Percentiles rank a stretch among this genome's conserved stretches.
Evolutionary conservation across 1,284 basidiomycete genomes (phyloP).

Genomic region (Cryptococcus maquisensis): DNA sequence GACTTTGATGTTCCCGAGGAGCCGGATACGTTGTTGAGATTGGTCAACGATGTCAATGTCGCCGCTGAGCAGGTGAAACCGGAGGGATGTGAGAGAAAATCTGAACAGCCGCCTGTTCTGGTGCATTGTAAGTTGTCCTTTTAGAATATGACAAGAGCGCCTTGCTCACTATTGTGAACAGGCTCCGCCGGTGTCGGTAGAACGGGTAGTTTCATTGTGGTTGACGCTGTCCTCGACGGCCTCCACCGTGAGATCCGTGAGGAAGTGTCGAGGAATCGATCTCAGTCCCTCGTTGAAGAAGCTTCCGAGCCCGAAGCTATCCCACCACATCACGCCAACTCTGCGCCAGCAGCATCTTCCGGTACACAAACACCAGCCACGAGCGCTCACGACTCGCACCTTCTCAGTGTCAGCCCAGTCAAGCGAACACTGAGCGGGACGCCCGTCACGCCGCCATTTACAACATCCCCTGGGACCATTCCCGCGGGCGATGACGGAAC

Average conservation of each 20-base stretch:
- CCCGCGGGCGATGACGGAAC: neutral
- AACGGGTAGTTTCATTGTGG: slow-evolving; percentile 84
- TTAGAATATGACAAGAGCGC: neutral
- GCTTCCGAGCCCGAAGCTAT: neutral
- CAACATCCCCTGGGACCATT: slow-evolving; percentile 1
- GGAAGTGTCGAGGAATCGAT: neutral
- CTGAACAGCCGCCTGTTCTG: slow-evolving; percentile 43
- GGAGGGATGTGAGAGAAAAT: slow-evolving; percentile 22
- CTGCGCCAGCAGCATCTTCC: neutral
- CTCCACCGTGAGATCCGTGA: slow-evolving; percentile 57
- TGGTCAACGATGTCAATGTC: slow-evolving; percentile 60
- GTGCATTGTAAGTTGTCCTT: slow-evolving; percentile 43
- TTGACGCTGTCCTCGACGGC: slow-evolving; percentile 79
- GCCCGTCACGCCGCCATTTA: neutral
- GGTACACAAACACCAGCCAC: neutral
- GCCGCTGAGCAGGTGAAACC: slow-evolving; percentile 59
- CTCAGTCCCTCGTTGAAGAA: neutral
- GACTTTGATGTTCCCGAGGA: slow-evolving; percentile 89
- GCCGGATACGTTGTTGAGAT: slow-evolving; percentile 64
- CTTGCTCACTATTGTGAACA: slow-evolving; percentile 56
- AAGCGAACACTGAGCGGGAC: neutral
- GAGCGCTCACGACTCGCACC: neutral
- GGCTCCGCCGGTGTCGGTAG: slow-evolving; percentile 89
- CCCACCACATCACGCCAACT: neutral
- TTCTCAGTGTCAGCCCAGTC: too few relatives aligned